Evolutionary conservation across 352 stramenopile genomes (phyloP).

Genomic region (Aphanomyces cochlioides): DNA sequence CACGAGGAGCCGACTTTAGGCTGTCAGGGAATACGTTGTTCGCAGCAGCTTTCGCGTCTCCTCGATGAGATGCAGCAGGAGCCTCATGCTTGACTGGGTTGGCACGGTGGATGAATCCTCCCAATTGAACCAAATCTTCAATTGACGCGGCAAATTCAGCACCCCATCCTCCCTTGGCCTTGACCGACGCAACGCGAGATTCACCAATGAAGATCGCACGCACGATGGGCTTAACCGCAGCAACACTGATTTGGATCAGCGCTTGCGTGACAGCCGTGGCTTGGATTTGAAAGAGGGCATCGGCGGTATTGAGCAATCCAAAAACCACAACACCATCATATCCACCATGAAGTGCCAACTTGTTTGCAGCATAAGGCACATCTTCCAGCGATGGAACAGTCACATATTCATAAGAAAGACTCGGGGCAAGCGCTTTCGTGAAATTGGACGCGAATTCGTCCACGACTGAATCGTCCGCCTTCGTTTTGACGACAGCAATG

Average conservation of each 20-base stretch:
- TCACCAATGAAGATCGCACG: slow-evolving; percentile 79
- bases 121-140: slow-evolving; percentile 56
- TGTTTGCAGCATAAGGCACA: slow-evolving; percentile 79
- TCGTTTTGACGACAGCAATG: slow-evolving; percentile 74
- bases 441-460: slow-evolving; percentile 36
- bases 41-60: slow-evolving; percentile 48
- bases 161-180: slow-evolving; percentile 65
- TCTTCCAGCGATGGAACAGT: slow-evolving; percentile 65
- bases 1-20: slow-evolving; percentile 54
- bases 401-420: slow-evolving; percentile 32
- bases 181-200: slow-evolving; percentile 63
- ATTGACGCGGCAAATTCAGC: slow-evolving; percentile 61
- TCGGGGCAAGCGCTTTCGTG: slow-evolving; percentile 8
- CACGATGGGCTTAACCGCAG: slow-evolving; percentile 73
- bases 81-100: not conserved
- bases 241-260: slow-evolving; percentile 81
- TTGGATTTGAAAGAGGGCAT: slow-evolving; percentile 61
- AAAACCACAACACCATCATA: slow-evolving; percentile 78
- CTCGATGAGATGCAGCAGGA: not conserved
- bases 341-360: slow-evolving; percentile 56
- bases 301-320: slow-evolving; percentile 63
- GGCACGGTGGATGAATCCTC: slow-evolving; percentile 59
- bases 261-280: slow-evolving; percentile 57
- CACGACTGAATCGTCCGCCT: slow-evolving; percentile 63
- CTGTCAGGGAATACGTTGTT: slow-evolving; percentile 67